These are phyloP conservation scores for Salix caprea DNA, from an alignment of 345 rosid species.

Conservation along the genomic window DNA sequence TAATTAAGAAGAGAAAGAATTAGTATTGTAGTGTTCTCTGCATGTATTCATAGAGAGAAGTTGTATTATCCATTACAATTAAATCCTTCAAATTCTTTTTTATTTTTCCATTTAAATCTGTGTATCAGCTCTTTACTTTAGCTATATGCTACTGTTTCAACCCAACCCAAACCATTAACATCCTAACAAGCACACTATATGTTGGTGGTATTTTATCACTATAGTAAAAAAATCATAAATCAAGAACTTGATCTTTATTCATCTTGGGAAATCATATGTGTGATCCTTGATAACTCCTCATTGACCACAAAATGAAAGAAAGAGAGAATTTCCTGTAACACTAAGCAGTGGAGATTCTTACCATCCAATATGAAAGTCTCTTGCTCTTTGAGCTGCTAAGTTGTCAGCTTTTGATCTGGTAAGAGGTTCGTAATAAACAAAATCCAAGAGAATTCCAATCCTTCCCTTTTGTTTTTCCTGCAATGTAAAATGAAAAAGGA, in stretches of 20 bases:
- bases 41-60: too few relatives aligned
- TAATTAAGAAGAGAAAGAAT: too few relatives aligned
- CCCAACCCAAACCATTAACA: background rate
- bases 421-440: conserved; percentile 96
- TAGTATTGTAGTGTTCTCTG: too few relatives aligned
- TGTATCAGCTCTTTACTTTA: background rate
- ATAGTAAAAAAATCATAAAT: background rate
- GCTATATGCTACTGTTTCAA: background rate
- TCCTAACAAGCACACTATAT: background rate
- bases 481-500: background rate
- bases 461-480: conserved; percentile 81
- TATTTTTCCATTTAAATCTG: background rate
- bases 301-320: background rate
- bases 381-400: conserved; percentile 89
- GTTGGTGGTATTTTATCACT: background rate
- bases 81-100: too few relatives aligned
- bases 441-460: conserved; percentile 83
- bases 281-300: background rate
- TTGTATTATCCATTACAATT: too few relatives aligned
- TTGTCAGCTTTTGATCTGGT: conserved; percentile 79
- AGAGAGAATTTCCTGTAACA: too few relatives aligned
- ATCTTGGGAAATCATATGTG: background rate
- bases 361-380: conserved; percentile 97
- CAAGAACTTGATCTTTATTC: background rate
- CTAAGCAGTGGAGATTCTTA: conserved; percentile 16